A percentile compares a stretch with the other conserved stretches of the same genome.
Evolutionary conservation across 495 filamentous ascomycete species (phyloP).

Genomic region (Parathielavia hyrcaniae): DNA sequence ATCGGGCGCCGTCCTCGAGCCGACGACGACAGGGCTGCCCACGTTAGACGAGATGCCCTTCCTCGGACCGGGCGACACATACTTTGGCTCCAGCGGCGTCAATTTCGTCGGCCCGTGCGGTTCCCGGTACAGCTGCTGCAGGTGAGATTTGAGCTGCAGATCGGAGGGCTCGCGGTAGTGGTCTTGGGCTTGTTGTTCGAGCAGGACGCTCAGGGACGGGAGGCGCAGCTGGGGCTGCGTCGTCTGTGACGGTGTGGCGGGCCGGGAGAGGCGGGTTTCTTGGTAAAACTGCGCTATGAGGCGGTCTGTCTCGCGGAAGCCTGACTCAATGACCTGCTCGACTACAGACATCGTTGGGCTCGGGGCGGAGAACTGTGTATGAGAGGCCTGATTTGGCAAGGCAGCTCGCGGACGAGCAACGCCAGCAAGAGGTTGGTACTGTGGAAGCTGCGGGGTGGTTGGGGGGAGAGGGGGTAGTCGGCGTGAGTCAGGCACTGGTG

Average conservation of each 20-base stretch:
- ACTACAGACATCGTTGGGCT: neutral
- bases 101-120: conserved; percentile 7
- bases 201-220: conserved; percentile 6
- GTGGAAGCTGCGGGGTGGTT: neutral
- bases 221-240: neutral
- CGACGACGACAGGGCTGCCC: neutral
- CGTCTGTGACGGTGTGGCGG: conserved; percentile 1
- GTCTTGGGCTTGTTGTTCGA: neutral
- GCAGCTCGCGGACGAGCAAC: neutral
- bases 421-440: neutral
- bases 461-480: conserved; percentile 1
- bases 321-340: conserved; percentile 13
- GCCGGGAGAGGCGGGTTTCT: neutral
- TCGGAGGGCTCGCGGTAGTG: neutral
- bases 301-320: conserved; percentile 23
- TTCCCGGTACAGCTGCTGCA: neutral
- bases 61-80: conserved; percentile 21
- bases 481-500: neutral
- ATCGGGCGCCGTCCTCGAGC: neutral
- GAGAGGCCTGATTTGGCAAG: neutral
- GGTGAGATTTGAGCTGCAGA: neutral
- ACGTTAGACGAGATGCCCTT: conserved; percentile 21
- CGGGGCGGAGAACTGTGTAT: neutral
- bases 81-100: conserved; percentile 23
- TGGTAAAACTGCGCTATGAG: conserved; percentile 20